These are phyloP conservation scores for Phytophthora palmivora DNA, from an alignment of 352 stramenopile species.

Conservation along the genomic window DNA sequence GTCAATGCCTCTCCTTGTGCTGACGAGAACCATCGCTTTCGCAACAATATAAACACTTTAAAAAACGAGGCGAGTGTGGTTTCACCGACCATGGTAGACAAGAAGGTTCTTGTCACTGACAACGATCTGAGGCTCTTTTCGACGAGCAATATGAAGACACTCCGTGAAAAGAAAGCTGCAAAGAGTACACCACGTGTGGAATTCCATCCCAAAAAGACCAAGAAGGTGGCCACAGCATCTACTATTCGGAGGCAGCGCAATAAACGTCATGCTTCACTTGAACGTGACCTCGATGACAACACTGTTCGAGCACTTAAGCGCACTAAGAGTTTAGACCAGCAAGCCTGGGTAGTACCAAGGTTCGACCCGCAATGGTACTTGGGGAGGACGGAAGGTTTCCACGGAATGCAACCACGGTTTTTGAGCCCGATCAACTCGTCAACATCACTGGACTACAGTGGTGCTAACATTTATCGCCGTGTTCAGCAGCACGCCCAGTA, in stretches of 20 bases:
- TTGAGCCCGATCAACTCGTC: conserved; percentile 5
- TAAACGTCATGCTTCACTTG: conserved; percentile 27
- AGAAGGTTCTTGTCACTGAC: conserved; percentile 59
- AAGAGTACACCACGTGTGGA: conserved; percentile 18
- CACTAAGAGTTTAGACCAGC: conserved; percentile 15
- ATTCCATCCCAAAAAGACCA: conserved; percentile 17
- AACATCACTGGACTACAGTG: background rate
- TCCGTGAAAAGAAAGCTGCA: conserved; percentile 1
- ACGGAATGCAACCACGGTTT: conserved; percentile 27
- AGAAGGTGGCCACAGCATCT: background rate
- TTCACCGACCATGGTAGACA: conserved; percentile 48
- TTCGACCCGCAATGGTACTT: conserved; percentile 22
- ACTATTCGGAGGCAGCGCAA: too few species aligned
- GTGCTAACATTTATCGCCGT: background rate
- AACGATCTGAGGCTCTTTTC: conserved; percentile 50
- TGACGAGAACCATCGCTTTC: background rate
- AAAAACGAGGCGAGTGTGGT: conserved; percentile 29
- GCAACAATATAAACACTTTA: background rate
- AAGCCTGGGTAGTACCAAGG: background rate
- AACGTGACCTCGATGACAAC: conserved; percentile 9
- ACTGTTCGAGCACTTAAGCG: conserved; percentile 13
- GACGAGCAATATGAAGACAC: conserved; percentile 22
- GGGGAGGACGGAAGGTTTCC: conserved; percentile 17
- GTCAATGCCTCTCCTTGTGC: conserved; percentile 17
- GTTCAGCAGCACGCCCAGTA: conserved; percentile 5